These are phyloP conservation scores for Rubus idaeus DNA, from an alignment of 306 rosid genomes.

Conservation along the genomic window DNA sequence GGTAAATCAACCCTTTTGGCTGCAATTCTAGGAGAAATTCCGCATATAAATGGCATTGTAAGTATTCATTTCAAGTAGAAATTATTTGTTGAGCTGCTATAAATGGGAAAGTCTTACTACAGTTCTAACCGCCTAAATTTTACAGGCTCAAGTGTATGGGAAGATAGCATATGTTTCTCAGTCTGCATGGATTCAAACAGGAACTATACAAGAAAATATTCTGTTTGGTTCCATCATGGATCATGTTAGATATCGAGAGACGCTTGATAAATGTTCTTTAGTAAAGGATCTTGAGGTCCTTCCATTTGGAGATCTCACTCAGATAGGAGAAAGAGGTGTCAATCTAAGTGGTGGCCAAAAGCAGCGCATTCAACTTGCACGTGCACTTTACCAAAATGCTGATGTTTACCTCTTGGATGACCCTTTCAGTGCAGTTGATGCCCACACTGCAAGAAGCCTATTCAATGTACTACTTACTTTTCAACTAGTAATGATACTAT, in stretches of 20 bases:
- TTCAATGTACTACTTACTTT: slow-evolving; percentile 36
- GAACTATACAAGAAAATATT: slow-evolving; percentile 52
- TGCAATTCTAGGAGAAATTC: slow-evolving; percentile 31
- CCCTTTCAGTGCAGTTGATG: slow-evolving; percentile 73
- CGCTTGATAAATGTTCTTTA: slow-evolving; percentile 39
- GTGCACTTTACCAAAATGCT: slow-evolving; percentile 52
- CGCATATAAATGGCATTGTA: slow-evolving; percentile 24
- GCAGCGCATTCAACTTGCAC: slow-evolving; percentile 46
- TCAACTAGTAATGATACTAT: neutral
- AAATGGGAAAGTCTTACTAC: neutral
- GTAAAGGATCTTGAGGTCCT: slow-evolving; percentile 47
- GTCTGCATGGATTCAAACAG: slow-evolving; percentile 60
- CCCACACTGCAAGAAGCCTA: slow-evolving; percentile 44
- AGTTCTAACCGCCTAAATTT: neutral
- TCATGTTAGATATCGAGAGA: slow-evolving; percentile 36
- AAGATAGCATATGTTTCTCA: slow-evolving; percentile 64
- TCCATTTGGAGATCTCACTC: slow-evolving; percentile 48
- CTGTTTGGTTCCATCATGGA: slow-evolving; percentile 50
- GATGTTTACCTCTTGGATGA: slow-evolving; percentile 56
- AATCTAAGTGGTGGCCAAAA: slow-evolving; percentile 56
- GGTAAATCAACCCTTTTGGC: slow-evolving; percentile 37
- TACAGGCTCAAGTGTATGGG: slow-evolving; percentile 43
- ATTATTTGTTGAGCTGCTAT: neutral
- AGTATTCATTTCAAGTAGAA: slow-evolving; percentile 1
- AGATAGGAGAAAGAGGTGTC: slow-evolving; percentile 59